phyloP scores from a whole-genome alignment of 2,329 filamentous ascomycete genomes.

The Penicillium vulpinum region DNA sequence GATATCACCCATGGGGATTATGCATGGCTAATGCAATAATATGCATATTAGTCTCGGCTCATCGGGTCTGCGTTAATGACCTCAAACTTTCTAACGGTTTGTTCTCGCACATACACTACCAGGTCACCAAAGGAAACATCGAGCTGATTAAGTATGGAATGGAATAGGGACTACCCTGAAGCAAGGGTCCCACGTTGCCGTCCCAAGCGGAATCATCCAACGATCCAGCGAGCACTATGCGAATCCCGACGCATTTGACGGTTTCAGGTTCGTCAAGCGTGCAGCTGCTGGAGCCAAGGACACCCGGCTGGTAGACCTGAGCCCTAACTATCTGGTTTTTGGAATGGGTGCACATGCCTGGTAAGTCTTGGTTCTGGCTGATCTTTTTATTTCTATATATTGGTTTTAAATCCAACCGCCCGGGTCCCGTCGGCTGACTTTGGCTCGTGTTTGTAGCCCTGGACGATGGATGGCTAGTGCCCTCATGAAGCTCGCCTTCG shows the following conservation, averaged over 20 bases:
- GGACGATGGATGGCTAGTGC: slow-evolving; percentile 25
- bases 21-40: slow-evolving; percentile 3
- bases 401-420: slow-evolving; percentile 17
- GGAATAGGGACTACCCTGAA: slow-evolving; percentile 19
- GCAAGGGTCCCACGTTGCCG: slow-evolving; percentile 22
- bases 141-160: background rate
- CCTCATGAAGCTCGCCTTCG: slow-evolving; percentile 21
- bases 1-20: background rate
- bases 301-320: slow-evolving; percentile 19
- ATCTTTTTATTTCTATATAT: background rate
- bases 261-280: slow-evolving; percentile 21
- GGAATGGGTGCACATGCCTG: slow-evolving; percentile 25
- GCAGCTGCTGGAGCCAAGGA: slow-evolving; percentile 16
- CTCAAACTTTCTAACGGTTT: slow-evolving; percentile 23
- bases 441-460: slow-evolving; percentile 17
- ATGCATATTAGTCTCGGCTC: slow-evolving; percentile 20
- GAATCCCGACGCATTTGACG: slow-evolving; percentile 20
- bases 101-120: background rate
- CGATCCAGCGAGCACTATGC: slow-evolving; percentile 13
- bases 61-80: slow-evolving; percentile 18
- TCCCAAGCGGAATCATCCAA: slow-evolving; percentile 21
- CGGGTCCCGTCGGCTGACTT: slow-evolving; percentile 14
- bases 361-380: slow-evolving; percentile 11
- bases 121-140: background rate
- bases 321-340: slow-evolving; percentile 26